A percentile compares a stretch with the other conserved stretches of the same genome.
These are phyloP conservation scores for Sclerotinia spermophila DNA, from an alignment of 2,329 filamentous ascomycete genomes.

Conservation along the genomic window DNA sequence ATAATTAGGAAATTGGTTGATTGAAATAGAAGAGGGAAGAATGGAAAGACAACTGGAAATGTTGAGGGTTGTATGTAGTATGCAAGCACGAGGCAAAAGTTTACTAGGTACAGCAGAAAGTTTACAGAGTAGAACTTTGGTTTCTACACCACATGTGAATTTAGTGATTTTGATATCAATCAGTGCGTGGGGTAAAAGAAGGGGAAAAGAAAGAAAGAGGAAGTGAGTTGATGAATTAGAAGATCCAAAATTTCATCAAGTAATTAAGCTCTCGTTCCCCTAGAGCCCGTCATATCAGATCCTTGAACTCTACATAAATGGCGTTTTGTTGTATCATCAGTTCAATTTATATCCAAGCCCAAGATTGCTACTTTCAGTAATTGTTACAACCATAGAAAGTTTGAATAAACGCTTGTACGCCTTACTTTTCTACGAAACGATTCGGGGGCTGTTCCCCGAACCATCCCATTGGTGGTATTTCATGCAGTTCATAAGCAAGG, in stretches of 20 bases:
- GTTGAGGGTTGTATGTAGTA: background rate
- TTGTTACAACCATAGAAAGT: background rate
- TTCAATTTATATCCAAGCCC: background rate
- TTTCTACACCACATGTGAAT: too few relatives aligned
- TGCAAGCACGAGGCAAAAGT: too few relatives aligned
- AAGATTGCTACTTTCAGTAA: background rate
- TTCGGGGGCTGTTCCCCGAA: background rate
- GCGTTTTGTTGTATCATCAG: background rate
- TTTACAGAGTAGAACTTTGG: background rate
- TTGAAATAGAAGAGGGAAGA: background rate
- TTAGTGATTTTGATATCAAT: too few relatives aligned
- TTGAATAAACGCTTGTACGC: conserved; percentile 1
- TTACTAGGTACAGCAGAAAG: background rate
- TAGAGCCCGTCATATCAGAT: background rate
- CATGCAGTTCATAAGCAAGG: background rate
- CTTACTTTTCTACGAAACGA: background rate
- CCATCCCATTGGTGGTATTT: background rate
- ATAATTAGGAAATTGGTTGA: background rate
- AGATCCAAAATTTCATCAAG: background rate
- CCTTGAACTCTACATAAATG: background rate
- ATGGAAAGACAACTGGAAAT: background rate
- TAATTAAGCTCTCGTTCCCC: background rate
- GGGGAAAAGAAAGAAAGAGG: background rate
- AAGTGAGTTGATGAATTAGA: background rate
- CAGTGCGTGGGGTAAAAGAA: background rate